Percentiles rank a stretch among this genome's conserved stretches.
These are phyloP conservation scores for Colletotrichum lupini DNA, from an alignment of 2,329 filamentous ascomycete species.

Conservation along the genomic window DNA sequence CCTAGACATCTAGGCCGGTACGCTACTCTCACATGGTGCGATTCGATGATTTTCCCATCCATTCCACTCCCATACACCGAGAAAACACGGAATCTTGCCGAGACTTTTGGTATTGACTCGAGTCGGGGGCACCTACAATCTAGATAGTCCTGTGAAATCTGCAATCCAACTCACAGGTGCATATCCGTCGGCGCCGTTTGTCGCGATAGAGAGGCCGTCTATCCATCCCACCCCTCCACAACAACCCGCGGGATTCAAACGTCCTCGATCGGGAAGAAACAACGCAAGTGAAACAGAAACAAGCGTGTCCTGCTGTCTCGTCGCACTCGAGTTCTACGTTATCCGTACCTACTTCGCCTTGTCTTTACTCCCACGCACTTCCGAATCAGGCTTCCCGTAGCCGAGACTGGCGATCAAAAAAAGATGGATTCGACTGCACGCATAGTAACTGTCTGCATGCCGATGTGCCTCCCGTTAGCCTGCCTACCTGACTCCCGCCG, in stretches of 20 bases:
- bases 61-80: background rate
- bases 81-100: background rate
- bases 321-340: background rate
- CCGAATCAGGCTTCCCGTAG: background rate
- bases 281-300: conserved; percentile 21
- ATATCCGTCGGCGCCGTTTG: background rate
- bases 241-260: background rate
- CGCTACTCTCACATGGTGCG: too few species aligned
- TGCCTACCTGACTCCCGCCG: background rate
- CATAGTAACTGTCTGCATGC: background rate
- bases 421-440: background rate
- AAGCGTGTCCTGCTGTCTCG: background rate
- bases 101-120: background rate
- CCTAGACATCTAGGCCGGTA: too few species aligned
- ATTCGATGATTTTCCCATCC: background rate
- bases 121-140: too few species aligned
- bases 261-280: conserved; percentile 9
- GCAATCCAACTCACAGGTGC: background rate
- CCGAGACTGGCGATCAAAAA: conserved; percentile 26
- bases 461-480: background rate
- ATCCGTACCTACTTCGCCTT: too few species aligned
- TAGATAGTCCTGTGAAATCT: background rate
- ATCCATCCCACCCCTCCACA: background rate
- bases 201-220: background rate
- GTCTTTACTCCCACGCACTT: background rate